Base-by-base conservation (phyloP, 805 yeast genomes). In the Starmerella geochares region DNA sequence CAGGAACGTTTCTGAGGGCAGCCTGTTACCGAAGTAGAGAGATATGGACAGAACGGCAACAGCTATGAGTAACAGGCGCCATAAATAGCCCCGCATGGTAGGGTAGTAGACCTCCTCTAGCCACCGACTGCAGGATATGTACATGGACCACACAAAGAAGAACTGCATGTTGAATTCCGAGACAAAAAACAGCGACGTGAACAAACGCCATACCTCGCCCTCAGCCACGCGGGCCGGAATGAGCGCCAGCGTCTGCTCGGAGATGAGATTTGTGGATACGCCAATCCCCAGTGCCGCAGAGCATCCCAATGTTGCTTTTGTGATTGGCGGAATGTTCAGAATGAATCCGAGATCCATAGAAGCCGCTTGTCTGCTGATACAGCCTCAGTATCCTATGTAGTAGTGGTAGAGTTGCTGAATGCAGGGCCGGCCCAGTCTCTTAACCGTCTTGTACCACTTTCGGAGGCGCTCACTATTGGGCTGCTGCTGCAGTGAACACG, bases 241-340 rank as follows among this genome's bases (percentile, higher is more conserved):
- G 9, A 55, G 49, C 24, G 40, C 44, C 21, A 55, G 35, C 14
- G 38, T 14, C 39, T 49, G 58, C 23, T 39, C 49, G 24, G 41
- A 25, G 2, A 54, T 19, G 3, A 55, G 9, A 17, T 46, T 24
- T 17, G 48, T 23, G 3, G 45, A 21, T 10, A 42, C 54, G 14
- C 28, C 49, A 2, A 43, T 25, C 8, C 61, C 58, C 36, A 68
- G 56, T 3, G 60, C 61, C 2, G 66, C 58, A 2, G 71, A 59
- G 3, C 67, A 65, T 0, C 63, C 36, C 1, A 67, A 51, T 63
- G 71, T 68, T 6, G 58, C 49, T 43, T 75, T 57, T 3, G 79
- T 75, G 19, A 74, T 73, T 2, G 74, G 71, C 3, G 78, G 78
- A 1, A 71, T 62, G 36, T 69, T 73, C 60, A 28, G 31, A n/a